Evolutionary conservation across 192 early-diverging fungal genomes (phyloP).

Genomic region (Geosiphon pyriformis): DNA sequence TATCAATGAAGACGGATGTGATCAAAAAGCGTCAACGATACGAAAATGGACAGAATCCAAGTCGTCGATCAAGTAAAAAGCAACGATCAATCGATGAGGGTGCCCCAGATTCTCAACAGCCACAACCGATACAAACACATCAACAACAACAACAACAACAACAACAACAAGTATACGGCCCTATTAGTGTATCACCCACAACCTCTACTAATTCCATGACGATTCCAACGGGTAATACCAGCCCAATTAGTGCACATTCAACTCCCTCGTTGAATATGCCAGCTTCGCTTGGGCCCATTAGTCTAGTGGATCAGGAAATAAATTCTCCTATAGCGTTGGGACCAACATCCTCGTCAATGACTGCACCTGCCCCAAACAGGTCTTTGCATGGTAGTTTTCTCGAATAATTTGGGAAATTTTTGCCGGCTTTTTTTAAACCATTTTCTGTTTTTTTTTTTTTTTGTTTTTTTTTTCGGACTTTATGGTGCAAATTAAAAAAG

Average conservation of each 20-base stretch:
- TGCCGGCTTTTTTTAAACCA: background rate
- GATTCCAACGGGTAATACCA: background rate
- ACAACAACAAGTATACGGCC: background rate
- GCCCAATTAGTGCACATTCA: background rate
- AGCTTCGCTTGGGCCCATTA: background rate
- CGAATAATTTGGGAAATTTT: background rate
- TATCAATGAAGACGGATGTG: constrained; percentile 48
- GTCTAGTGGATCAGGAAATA: background rate
- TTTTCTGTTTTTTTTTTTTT: background rate
- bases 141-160: background rate
- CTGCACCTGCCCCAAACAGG: background rate
- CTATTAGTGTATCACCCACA: background rate
- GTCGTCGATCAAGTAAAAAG: constrained; percentile 20
- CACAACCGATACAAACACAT: background rate
- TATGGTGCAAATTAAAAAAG: too few relatives aligned
- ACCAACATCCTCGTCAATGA: background rate
- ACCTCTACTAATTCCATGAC: constrained; percentile 1
- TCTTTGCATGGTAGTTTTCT: background rate
- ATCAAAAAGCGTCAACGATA: constrained; percentile 48
- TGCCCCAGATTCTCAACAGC: background rate
- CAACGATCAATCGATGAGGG: constrained; percentile 4
- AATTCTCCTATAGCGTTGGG: background rate
- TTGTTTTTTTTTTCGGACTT: background rate
- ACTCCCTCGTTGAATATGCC: background rate
- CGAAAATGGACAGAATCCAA: constrained; percentile 33